These are phyloP conservation scores for Phyllostachys edulis DNA, from an alignment of 176 grass and related monocot species.

Conservation along the genomic window DNA sequence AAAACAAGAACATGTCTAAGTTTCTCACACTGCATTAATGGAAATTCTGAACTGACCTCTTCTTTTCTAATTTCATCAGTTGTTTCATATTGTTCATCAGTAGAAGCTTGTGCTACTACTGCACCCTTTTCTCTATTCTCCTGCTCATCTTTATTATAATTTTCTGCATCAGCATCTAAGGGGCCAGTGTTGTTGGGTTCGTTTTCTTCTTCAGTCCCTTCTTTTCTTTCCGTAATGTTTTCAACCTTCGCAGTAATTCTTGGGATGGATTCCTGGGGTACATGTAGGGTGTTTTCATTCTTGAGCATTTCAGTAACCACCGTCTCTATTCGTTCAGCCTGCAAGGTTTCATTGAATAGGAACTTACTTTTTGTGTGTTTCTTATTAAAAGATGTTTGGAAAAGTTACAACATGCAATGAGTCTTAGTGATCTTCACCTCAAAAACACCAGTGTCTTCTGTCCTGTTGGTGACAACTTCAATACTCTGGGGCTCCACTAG, in stretches of 20 bases:
- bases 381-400: conserved; percentile 3
- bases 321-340: conserved; percentile 42
- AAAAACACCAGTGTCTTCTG: neutral
- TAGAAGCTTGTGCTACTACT: conserved; percentile 3
- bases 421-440: conserved; percentile 43
- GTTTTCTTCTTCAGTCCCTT: conserved; percentile 29
- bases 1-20: conserved; percentile 26
- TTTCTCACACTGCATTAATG: neutral
- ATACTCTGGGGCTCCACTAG: conserved; percentile 13
- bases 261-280: conserved; percentile 24
- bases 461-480: conserved; percentile 5
- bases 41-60: conserved; percentile 41
- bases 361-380: conserved; percentile 17
- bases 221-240: conserved; percentile 18
- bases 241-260: neutral
- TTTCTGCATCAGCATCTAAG: conserved; percentile 24
- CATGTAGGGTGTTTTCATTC: conserved; percentile 25
- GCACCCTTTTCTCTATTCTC: conserved; percentile 21
- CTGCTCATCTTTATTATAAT: conserved; percentile 28
- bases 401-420: conserved; percentile 13
- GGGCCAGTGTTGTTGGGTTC: neutral
- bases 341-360: conserved; percentile 22
- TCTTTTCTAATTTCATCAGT: conserved; percentile 31
- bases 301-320: conserved; percentile 25
- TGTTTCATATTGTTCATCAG: neutral